Evolutionary conservation across 1,284 basidiomycete genomes (phyloP).

Genomic region (Cryptococcus depauperatus): DNA sequence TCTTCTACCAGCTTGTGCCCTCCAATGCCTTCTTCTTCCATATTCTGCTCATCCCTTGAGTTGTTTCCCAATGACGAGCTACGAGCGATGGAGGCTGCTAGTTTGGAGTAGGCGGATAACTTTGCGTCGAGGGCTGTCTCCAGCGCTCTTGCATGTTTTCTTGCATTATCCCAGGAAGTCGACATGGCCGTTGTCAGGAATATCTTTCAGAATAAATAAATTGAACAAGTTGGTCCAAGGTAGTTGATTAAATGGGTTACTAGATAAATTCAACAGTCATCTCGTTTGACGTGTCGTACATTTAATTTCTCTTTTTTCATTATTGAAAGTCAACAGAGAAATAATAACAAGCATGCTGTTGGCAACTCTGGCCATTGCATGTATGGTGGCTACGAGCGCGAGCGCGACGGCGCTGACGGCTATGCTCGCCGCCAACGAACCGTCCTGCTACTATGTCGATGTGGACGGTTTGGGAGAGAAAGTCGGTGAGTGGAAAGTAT

Average conservation of each 20-base stretch:
- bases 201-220: too few species aligned
- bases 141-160: slow-evolving; percentile 80
- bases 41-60: slow-evolving; percentile 26
- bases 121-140: slow-evolving; percentile 86
- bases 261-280: too few species aligned
- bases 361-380: slow-evolving; percentile 7
- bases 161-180: slow-evolving; percentile 48
- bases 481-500: slow-evolving; percentile 29
- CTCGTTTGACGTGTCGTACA: too few species aligned
- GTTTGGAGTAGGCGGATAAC: slow-evolving; percentile 76
- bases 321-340: too few species aligned
- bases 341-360: too few species aligned
- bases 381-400: slow-evolving; percentile 9
- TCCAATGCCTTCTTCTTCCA: slow-evolving; percentile 59
- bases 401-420: slow-evolving; percentile 72
- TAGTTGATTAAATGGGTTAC: too few species aligned
- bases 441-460: slow-evolving; percentile 89
- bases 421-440: slow-evolving; percentile 72
- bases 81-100: slow-evolving; percentile 66
- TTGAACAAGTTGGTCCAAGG: not conserved
- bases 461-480: slow-evolving; percentile 58
- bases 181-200: slow-evolving; percentile 22
- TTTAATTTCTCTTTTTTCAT: too few species aligned
- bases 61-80: slow-evolving; percentile 10
- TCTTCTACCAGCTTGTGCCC: slow-evolving; percentile 61